Evolutionary conservation across 1,284 basidiomycete species (phyloP).

Genomic region (Irpex sp.): DNA sequence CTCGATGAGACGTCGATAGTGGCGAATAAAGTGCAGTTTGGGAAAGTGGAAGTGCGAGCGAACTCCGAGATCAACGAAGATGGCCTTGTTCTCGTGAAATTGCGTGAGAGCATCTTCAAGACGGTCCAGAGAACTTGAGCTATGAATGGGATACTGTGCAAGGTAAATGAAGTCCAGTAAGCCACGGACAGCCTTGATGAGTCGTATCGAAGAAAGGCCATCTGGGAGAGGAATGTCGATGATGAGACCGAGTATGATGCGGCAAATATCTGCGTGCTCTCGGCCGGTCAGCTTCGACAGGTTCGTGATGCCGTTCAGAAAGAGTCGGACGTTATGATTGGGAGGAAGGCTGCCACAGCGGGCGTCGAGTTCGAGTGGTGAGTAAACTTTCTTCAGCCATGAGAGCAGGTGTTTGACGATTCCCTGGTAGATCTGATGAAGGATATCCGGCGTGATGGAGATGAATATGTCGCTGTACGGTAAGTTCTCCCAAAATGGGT

Average conservation of each 20-base stretch:
- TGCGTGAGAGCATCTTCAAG: conserved; percentile 18
- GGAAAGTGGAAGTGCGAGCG: conserved; percentile 24
- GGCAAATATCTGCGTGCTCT: conserved; percentile 20
- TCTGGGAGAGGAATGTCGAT: conserved; percentile 9
- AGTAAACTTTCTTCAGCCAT: conserved; percentile 19
- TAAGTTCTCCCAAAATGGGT: conserved; percentile 37
- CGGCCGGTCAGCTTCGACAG: conserved; percentile 18
- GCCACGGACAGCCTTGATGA: conserved; percentile 16
- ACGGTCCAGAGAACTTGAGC: conserved; percentile 15
- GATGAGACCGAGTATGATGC: conserved; percentile 19
- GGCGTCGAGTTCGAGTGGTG: conserved; percentile 19
- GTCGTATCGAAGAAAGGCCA: background rate
- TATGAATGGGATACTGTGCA: conserved; percentile 26
- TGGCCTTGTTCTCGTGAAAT: conserved; percentile 28
- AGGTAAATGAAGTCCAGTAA: conserved; percentile 23
- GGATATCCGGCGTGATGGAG: conserved; percentile 37
- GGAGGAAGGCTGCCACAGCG: conserved; percentile 17
- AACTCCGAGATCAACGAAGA: conserved; percentile 24
- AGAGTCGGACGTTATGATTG: conserved; percentile 17
- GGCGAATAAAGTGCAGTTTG: conserved; percentile 24
- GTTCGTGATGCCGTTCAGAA: conserved; percentile 22
- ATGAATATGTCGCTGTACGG: conserved; percentile 32
- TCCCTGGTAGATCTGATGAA: conserved; percentile 39
- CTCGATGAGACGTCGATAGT: conserved; percentile 19
- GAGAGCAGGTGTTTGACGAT: conserved; percentile 28